Base-by-base conservation (phyloP, 345 rosid species). In the Lumnitzera littorea region DNA sequence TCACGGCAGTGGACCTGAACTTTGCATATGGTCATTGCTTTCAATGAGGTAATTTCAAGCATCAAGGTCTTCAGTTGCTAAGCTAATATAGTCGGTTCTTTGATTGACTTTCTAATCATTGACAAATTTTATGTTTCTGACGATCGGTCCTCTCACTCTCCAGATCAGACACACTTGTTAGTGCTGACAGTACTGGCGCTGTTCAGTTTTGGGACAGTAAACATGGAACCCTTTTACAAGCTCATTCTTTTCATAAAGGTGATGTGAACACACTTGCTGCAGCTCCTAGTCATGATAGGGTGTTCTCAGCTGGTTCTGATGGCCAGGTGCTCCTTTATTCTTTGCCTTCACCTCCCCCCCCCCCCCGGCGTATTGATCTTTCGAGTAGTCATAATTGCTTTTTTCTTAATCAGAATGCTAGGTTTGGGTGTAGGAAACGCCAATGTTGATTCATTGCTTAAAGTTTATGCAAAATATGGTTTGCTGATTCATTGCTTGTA, bases 171-270 rank as follows among this genome's bases (percentile, higher is more conserved):
- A 83, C 85, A 60, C 83, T 92, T 76, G 95, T 89, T 62, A 89
- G 98, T 80, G 98, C 88, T 54, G 96, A 89, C 74, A 87, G 97
- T 78, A 66, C 71, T n/a, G 97, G 98, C 48, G 80, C 76, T 72
- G 97, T 92, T 72, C 96, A 92, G 60, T 92, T 92, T 74, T 92
- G 97, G 98, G 90, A 89, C 62, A 81, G 88, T 62, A 72, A 67
- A 57, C 85, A 82, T 72, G 98, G 98, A 68, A 92, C 94, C 17
- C 89, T 85, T 71, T 59, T 87, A 74, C 91, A 89, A 76, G 78
- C 82, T 2, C 94, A 85, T 75, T 73, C 96, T 56, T 70, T 63
- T 46, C 98, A 92, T 77, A 89, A 87, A 76, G 97, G 97, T 73
- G 94, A 85, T 74, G 97, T 76, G 58, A 82, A 89, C 74, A 62